Percentiles rank a stretch among this genome's conserved stretches.
Conservation (phyloP, 139 green algal species). For the Zygnema cylindricum region DNA sequence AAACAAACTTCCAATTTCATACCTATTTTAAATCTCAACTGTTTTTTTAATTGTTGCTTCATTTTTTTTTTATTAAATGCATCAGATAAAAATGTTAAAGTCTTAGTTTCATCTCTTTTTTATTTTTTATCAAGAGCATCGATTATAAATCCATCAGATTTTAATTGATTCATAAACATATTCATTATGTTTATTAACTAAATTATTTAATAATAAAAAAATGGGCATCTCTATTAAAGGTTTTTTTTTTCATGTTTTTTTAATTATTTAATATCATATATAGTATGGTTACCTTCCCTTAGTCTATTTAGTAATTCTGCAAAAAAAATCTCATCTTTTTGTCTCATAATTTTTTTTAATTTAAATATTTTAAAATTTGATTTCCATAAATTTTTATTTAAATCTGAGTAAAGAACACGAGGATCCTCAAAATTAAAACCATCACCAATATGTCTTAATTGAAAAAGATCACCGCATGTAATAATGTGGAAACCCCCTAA, state of each 20-base stretch:
- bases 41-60: neutral
- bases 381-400: neutral
- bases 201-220: neutral
- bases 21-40: neutral
- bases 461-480: neutral
- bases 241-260: neutral
- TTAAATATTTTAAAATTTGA: neutral
- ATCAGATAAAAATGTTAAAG: too few relatives aligned
- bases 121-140: neutral
- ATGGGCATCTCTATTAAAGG: neutral
- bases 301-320: slow-evolving; percentile 13
- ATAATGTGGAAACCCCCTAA: neutral
- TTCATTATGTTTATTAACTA: neutral
- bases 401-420: neutral
- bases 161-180: neutral
- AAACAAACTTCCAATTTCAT: neutral
- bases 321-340: neutral
- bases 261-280: neutral
- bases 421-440: neutral
- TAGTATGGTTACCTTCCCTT: slow-evolving; percentile 2
- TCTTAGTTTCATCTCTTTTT: too few relatives aligned
- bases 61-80: neutral
- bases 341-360: neutral
- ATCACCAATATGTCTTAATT: neutral
- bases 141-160: neutral